These are phyloP conservation scores for Yamadazyma sp. DNA, from an alignment of 805 yeast genomes.

Conservation along the genomic window DNA sequence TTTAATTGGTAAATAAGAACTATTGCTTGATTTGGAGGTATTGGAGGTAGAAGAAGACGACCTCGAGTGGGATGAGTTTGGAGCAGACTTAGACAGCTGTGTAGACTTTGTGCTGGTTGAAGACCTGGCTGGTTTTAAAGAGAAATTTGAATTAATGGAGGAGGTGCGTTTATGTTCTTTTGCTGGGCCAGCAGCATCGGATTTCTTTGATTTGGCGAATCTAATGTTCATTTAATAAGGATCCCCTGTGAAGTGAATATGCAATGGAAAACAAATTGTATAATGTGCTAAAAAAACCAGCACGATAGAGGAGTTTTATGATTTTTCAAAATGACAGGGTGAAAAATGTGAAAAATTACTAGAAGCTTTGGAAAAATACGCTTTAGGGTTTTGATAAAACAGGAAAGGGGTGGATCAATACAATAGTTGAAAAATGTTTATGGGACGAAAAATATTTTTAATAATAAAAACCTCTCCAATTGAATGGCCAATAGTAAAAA, in stretches of 20 bases:
- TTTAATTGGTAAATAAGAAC: slow-evolving; percentile 2
- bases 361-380: slow-evolving; percentile 5
- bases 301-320: slow-evolving; percentile 8
- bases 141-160: slow-evolving; percentile 10
- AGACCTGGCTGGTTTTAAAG: slow-evolving; percentile 10
- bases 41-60: slow-evolving; percentile 14
- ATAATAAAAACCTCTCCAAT: slow-evolving; percentile 1
- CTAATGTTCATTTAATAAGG: slow-evolving; percentile 7
- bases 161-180: slow-evolving; percentile 11
- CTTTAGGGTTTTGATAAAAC: slow-evolving; percentile 1
- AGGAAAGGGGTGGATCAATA: slow-evolving; percentile 6
- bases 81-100: slow-evolving; percentile 3
- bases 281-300: not conserved
- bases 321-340: slow-evolving; percentile 4
- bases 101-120: slow-evolving; percentile 5
- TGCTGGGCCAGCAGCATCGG: slow-evolving; percentile 4
- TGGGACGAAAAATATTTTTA: not conserved
- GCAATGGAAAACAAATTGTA: not conserved
- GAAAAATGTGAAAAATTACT: slow-evolving; percentile 12
- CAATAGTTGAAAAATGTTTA: slow-evolving; percentile 1
- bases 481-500: slow-evolving; percentile 1
- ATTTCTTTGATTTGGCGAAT: slow-evolving; percentile 9
- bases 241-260: not conserved
- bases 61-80: slow-evolving; percentile 13
- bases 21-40: slow-evolving; percentile 12